phyloP scores from a whole-genome alignment of 1,139 yeast species.

The Eremothecium coryli region DNA sequence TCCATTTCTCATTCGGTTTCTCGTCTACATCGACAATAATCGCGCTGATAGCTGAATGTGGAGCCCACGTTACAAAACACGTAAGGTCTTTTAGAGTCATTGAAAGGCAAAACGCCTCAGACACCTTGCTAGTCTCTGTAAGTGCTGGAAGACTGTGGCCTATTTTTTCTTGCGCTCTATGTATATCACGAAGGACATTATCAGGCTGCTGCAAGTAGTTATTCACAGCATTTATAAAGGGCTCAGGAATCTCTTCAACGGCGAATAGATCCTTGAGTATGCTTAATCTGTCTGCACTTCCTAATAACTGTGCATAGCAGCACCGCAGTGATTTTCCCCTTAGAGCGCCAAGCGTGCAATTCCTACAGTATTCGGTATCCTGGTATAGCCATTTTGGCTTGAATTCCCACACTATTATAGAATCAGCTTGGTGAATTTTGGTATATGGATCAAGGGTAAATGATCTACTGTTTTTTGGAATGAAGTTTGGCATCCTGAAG shows the following conservation, averaged over 20 bases:
- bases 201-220: conserved; percentile 13
- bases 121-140: conserved; percentile 9
- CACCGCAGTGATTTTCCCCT: conserved; percentile 18
- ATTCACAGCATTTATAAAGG: conserved; percentile 11
- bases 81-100: conserved; percentile 30
- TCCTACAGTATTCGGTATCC: conserved; percentile 21
- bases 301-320: conserved; percentile 18
- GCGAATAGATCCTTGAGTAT: conserved; percentile 8
- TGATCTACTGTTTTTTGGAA: conserved; percentile 4
- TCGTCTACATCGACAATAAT: conserved; percentile 26
- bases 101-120: conserved; percentile 12
- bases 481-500: conserved; percentile 16
- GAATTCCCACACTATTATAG: conserved; percentile 19
- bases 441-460: conserved; percentile 22
- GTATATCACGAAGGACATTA: conserved; percentile 17
- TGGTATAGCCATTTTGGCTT: conserved; percentile 29
- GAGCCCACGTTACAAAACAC: conserved; percentile 23
- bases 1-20: conserved; percentile 21
- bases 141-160: conserved; percentile 4
- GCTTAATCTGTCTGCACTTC: conserved; percentile 6
- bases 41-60: conserved; percentile 8
- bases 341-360: conserved; percentile 23
- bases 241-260: conserved; percentile 9
- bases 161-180: conserved; percentile 14
- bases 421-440: conserved; percentile 12